Evolutionary conservation across 768 basidiomycete species (phyloP).

Genomic region (Pisolithus marmoratus): DNA sequence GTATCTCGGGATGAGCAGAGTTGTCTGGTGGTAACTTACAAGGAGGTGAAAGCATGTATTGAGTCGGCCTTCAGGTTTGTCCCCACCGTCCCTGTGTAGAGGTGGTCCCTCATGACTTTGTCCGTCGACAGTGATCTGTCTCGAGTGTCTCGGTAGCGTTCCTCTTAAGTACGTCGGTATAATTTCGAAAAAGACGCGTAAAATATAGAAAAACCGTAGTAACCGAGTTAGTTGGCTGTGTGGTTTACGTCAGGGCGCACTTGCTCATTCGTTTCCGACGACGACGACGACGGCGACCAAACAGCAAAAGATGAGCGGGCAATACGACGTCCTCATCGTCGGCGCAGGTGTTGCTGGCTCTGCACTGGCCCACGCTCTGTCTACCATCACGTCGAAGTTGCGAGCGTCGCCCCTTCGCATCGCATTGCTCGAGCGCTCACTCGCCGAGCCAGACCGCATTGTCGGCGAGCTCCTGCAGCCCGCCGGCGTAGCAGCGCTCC

Average conservation of each 20-base stretch:
- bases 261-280: too few relatives aligned
- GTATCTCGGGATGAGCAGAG: conserved; percentile 94
- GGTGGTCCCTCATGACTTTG: neutral
- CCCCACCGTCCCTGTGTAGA: neutral
- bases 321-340: neutral
- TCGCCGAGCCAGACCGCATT: conserved; percentile 91
- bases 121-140: conserved; percentile 41
- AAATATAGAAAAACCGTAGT: conserved; percentile 34
- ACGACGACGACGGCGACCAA: too few relatives aligned
- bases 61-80: conserved; percentile 79
- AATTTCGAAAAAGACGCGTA: conserved; percentile 63
- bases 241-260: too few relatives aligned
- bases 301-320: neutral
- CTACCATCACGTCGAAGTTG: conserved; percentile 39
- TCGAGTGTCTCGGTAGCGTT: conserved; percentile 16
- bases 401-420: conserved; percentile 61
- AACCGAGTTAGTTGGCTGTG: too few relatives aligned
- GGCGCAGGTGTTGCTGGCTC: conserved; percentile 91
- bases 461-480: conserved; percentile 97
- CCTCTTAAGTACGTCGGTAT: conserved; percentile 41
- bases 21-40: conserved; percentile 90
- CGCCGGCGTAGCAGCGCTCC: conserved; percentile 74
- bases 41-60: conserved; percentile 82
- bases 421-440: conserved; percentile 84
- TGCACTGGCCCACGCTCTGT: conserved; percentile 81